Evolutionary conservation across 164 flowering plant species (phyloP), one percentile per base, ranked within the genome.

Genomic region (Aristolochia contorta): DNA sequence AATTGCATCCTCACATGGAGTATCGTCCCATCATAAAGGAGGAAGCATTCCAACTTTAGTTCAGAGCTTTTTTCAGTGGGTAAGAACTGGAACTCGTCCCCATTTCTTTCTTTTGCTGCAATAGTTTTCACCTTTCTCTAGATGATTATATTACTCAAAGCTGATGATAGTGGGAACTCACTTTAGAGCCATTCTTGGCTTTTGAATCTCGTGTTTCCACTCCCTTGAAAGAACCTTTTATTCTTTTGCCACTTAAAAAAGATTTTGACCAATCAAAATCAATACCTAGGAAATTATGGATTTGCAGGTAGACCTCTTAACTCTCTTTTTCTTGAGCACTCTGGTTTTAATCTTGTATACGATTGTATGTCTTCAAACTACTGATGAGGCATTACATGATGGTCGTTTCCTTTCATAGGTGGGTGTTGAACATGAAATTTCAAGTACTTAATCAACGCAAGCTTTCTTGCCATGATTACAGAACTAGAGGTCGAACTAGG

Each of bases 111-210:
- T 27, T 56, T 56, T 32, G n/a, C 2, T 16, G 19, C 27, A 56
- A 15, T 37, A 56, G 45, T 37, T 22, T 54, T 30, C 58, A 56
- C 45, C 32, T 56, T 32, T 56, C 41, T 56, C 24, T 56, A 15
- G 19, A 9, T 32, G 18, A 23, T 25, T 25, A 13, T 55, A 18
- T 25, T 56, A 56, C 16, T 16, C 21, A 32, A 56, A 56, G 58
- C 56, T 6, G 32, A 30, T 14, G 45, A 16, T 23, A 56, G 58
- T 56, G 58, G 58, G 58, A 30, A 56, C 43, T 56, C 58, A 16
- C 45, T 56, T 56, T 56, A 56, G 45, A 56, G 33, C 57, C n/a
- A 6, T 22, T 3, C 57, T 1, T 56, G 58, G 58, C 32, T 56
- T 30, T 30, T 56, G 58, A 56, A 56, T 21, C 46, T 30, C 21